phyloP scores from a whole-genome alignment of 768 basidiomycete species.

The Rhizopogon sp. region DNA sequence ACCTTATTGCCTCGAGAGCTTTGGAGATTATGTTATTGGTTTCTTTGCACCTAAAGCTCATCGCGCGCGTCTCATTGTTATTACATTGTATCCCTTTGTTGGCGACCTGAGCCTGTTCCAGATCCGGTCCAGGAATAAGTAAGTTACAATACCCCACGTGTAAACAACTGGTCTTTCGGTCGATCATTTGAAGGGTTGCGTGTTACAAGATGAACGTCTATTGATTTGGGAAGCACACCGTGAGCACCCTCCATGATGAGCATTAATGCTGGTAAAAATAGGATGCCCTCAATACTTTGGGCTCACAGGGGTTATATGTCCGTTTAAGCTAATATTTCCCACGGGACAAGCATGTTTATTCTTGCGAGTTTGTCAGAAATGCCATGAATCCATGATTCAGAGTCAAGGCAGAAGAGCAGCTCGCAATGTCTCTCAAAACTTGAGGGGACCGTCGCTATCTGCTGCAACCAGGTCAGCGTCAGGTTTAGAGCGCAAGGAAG shows the following conservation, averaged over 20 bases:
- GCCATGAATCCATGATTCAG: constrained; percentile 2
- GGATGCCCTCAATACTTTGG: too few relatives aligned
- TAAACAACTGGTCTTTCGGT: constrained; percentile 44
- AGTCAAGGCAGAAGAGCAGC: constrained; percentile 6
- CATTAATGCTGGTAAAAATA: too few relatives aligned
- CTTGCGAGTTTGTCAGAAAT: not conserved
- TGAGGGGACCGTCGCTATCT: not conserved
- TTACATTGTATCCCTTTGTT: constrained; percentile 33
- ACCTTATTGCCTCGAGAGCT: not conserved
- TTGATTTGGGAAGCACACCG: too few relatives aligned
- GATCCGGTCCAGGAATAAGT: too few relatives aligned
- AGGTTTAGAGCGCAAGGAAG: not conserved
- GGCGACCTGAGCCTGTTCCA: constrained; percentile 19
- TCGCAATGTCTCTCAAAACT: not conserved
- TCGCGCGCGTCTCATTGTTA: constrained; percentile 20
- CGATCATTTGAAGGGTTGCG: constrained; percentile 5
- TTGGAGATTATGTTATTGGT: not conserved
- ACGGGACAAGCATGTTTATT: not conserved
- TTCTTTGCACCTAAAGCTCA: not conserved
- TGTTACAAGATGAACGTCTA: too few relatives aligned
- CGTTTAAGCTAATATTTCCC: constrained; percentile 2
- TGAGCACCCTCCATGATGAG: too few relatives aligned
- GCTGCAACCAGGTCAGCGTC: not conserved
- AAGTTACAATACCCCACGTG: constrained; percentile 5
- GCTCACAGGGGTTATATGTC: not conserved